These are phyloP conservation scores for Ustilago curta DNA, from an alignment of 1,284 basidiomycete species.

Conservation along the genomic window DNA sequence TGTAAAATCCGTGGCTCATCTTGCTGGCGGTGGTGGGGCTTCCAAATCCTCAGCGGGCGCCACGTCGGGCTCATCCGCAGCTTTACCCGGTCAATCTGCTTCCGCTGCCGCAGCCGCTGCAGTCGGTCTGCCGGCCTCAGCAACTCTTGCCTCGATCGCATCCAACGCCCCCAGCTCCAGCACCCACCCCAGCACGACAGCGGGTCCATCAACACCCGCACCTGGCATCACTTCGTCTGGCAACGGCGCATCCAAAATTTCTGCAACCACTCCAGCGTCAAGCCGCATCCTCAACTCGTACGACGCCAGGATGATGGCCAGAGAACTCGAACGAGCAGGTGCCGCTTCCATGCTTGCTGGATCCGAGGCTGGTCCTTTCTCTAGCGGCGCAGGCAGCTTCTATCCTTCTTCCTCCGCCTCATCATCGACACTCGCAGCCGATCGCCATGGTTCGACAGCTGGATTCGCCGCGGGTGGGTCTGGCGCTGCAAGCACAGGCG, in stretches of 20 bases:
- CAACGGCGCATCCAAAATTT: conserved; percentile 12
- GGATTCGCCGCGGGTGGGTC: background rate
- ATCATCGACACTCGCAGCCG: conserved; percentile 16
- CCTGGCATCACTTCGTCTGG: conserved; percentile 7
- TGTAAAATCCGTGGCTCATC: conserved; percentile 33
- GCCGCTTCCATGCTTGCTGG: conserved; percentile 45
- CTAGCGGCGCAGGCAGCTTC: conserved; percentile 1
- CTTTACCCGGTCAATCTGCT: conserved; percentile 3
- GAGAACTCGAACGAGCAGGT: conserved; percentile 52
- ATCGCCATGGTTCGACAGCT: conserved; percentile 18
- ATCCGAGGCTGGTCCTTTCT: conserved; percentile 20
- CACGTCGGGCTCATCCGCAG: conserved; percentile 11
- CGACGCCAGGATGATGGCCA: conserved; percentile 49
- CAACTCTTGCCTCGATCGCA: conserved; percentile 44
- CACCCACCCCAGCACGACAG: conserved; percentile 34
- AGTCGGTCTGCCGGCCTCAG: conserved; percentile 34
- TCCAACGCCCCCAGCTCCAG: conserved; percentile 53
- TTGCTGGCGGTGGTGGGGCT: conserved; percentile 36
- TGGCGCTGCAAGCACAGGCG: conserved; percentile 3
- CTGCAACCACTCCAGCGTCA: conserved; percentile 31
- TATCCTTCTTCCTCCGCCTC: conserved; percentile 26
- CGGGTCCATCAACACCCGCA: conserved; percentile 29
- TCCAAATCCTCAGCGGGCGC: conserved; percentile 10
- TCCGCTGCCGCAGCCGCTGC: conserved; percentile 12
- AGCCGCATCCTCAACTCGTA: conserved; percentile 39